Evolutionary conservation across 2,329 filamentous ascomycete genomes (phyloP), one percentile per base, ranked within the genome.

Genomic region (Alternaria conjuncta): DNA sequence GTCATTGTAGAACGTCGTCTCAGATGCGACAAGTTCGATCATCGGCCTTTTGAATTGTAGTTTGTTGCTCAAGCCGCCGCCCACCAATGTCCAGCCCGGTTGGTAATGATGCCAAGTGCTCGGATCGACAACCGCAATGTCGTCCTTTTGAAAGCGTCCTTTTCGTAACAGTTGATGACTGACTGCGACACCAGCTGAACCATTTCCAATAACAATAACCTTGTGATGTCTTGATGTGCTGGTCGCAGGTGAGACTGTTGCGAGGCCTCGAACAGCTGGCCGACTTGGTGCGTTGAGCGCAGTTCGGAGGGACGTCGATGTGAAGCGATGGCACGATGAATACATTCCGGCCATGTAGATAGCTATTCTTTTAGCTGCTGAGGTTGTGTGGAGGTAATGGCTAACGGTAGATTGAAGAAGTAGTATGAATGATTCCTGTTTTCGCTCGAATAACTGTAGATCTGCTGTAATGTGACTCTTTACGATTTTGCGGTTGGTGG

Each of bases 61-160:
- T 74, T 88, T 88, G 49, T 81, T 84, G 78, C 90, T 90, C 45
- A 91, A 82, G 3, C 89, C 89, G 32, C 87, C 88, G 44, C 89
- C 89, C 2, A 91, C 89, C 1, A 91, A 82, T 3, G 89, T 91
- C 89, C 88, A 91, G 56, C 89, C 89, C 1, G 89, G 88, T 75
- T 91, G 89, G 75, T 90, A 91, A 80, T 91, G 84, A 73, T 91
- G 89, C 82, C 84, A 89, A 65, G 79, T 74, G 1, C 88, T 83
- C 0, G 89, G 89, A 66, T 91, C 89, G 50, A 91, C 79, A 23
- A 91, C 71, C 20, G 89, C 89, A 63, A 91, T 89, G 63, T 91
- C 89, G 26, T 87, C 82, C 32, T 83, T 79, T 0, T 76, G 65
- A 70, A 90, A 90, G 21, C 83, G 83, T 41, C 87, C 87, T 0